phyloP scores from a whole-genome alignment of 331 rosid genomes.

The Malus hybrid region DNA sequence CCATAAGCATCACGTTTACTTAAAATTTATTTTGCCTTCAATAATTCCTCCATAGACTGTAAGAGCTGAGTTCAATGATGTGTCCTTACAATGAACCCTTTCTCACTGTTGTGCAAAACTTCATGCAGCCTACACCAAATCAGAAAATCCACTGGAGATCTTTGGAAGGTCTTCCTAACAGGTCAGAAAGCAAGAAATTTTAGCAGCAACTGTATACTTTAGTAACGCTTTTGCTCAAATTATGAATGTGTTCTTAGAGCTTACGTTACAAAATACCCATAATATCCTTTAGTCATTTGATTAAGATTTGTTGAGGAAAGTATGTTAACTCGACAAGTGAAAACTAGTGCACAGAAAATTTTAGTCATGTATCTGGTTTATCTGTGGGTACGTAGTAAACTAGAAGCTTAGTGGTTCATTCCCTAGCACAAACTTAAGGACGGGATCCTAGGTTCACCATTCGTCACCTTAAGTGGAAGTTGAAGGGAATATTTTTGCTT shows the following conservation, averaged over 20 bases:
- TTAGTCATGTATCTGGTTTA: background rate
- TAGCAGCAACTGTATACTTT: background rate
- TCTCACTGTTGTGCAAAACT: slow-evolving; percentile 12
- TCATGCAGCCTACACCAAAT: slow-evolving; percentile 81
- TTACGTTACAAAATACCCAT: background rate
- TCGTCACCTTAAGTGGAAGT: background rate
- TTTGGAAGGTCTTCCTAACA: slow-evolving; percentile 90
- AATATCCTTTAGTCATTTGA: background rate
- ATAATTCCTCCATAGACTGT: background rate
- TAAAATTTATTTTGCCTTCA: background rate
- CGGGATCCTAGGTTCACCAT: background rate
- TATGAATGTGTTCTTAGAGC: background rate
- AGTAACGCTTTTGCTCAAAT: too few relatives aligned
- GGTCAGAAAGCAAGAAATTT: slow-evolving; percentile 28
- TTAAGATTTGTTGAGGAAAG: background rate
- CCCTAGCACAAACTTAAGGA: background rate
- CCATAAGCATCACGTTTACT: slow-evolving; percentile 2
- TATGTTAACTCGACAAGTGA: background rate
- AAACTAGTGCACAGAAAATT: background rate
- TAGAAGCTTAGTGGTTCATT: background rate
- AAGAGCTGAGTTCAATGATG: background rate
- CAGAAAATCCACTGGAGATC: slow-evolving; percentile 98
- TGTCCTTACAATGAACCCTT: slow-evolving; percentile 1
- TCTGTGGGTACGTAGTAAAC: background rate
- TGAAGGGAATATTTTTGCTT: too few relatives aligned